phyloP scores from a whole-genome alignment of 345 rosid species.

The Gossypium turneri region DNA sequence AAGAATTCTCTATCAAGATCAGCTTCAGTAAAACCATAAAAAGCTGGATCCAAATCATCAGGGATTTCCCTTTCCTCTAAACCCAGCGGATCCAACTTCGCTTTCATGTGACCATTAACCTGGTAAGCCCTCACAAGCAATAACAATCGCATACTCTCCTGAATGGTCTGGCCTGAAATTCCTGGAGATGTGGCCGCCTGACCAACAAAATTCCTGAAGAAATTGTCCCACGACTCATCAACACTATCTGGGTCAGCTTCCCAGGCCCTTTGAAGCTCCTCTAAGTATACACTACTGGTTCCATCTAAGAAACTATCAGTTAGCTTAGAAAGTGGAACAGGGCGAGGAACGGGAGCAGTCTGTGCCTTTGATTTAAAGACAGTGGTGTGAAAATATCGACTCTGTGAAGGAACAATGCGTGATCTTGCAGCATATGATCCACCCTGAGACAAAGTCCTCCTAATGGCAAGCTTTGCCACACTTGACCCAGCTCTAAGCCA shows the following conservation, averaged over 20 bases:
- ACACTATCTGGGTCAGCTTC: conserved; percentile 69
- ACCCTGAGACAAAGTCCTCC: conserved; percentile 50
- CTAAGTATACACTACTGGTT: conserved; percentile 72
- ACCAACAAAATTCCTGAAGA: conserved; percentile 75
- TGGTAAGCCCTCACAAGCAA: conserved; percentile 78
- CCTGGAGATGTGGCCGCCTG: conserved; percentile 69
- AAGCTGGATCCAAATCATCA: conserved; percentile 58
- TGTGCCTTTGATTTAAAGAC: conserved; percentile 50
- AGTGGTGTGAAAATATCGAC: conserved; percentile 47
- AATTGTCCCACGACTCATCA: conserved; percentile 86
- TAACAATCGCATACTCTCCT: conserved; percentile 82
- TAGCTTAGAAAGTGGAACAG: conserved; percentile 73
- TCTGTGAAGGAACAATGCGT: conserved; percentile 38
- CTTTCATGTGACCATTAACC: conserved; percentile 86
- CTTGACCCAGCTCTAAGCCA: conserved; percentile 68
- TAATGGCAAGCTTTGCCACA: conserved; percentile 57
- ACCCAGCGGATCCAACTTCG: conserved; percentile 69
- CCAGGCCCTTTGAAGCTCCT: conserved; percentile 80
- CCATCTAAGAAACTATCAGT: conserved; percentile 78
- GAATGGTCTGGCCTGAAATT: conserved; percentile 81
- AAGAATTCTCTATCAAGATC: conserved; percentile 81
- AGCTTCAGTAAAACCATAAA: conserved; percentile 63
- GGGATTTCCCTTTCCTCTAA: conserved; percentile 68
- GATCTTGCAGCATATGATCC: conserved; percentile 43
- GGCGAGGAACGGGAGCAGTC: conserved; percentile 66